Evolutionary conservation across 345 rosid genomes (phyloP).

Genomic region (Eucalyptus melliodora): DNA sequence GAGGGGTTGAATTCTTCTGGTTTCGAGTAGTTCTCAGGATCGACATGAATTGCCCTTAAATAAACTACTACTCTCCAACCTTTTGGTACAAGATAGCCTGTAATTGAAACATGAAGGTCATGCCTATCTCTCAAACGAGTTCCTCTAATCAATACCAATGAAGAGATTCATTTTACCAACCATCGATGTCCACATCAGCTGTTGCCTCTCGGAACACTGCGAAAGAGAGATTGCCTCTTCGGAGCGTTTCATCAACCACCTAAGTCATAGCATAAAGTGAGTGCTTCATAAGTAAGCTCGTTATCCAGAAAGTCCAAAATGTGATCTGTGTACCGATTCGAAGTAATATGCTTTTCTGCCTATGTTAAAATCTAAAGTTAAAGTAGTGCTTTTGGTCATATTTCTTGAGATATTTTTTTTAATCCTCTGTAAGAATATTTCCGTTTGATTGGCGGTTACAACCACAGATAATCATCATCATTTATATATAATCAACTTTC

Average conservation of each 20-base stretch:
- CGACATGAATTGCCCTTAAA: neutral
- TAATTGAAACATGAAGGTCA: neutral
- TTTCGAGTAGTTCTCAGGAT: neutral
- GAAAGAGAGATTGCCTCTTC: conserved; percentile 17
- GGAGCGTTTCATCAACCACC: conserved; percentile 56
- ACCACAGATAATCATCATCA: too few relatives aligned
- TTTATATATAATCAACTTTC: too few relatives aligned
- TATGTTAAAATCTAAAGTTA: neutral
- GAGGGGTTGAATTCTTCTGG: conserved; percentile 1
- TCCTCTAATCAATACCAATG: neutral
- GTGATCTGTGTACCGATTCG: neutral
- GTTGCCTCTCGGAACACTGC: conserved; percentile 34
- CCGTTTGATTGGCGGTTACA: too few relatives aligned
- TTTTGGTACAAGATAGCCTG: conserved; percentile 9
- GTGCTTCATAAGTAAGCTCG: neutral
- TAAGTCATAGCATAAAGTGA: neutral
- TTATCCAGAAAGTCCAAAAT: neutral
- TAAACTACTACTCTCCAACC: conserved; percentile 8
- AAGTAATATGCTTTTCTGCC: neutral
- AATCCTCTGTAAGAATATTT: too few relatives aligned
- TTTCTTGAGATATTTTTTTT: too few relatives aligned
- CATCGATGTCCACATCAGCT: conserved; percentile 21
- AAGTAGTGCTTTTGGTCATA: too few relatives aligned
- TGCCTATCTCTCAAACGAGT: neutral
- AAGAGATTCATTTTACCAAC: conserved; percentile 12